phyloP scores from a whole-genome alignment of 2,329 filamentous ascomycete genomes.

The Colletotrichum gigasporum region DNA sequence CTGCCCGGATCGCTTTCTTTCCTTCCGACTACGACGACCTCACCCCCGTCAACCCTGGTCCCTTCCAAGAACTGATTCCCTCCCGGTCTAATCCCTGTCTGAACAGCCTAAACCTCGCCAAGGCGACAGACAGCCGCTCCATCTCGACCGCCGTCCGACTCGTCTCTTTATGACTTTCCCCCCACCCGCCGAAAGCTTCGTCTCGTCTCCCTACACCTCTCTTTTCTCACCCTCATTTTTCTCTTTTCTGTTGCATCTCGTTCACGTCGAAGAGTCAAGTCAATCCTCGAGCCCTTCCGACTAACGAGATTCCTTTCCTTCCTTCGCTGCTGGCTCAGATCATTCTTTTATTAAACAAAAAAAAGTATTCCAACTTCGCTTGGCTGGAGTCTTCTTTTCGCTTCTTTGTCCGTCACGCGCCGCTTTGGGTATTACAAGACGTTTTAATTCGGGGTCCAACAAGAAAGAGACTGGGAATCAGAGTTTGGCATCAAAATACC shows the following conservation, averaged over 20 bases:
- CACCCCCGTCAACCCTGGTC: background rate
- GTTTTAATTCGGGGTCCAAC: constrained; percentile 27
- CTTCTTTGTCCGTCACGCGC: constrained; percentile 37
- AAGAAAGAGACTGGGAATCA: constrained; percentile 20
- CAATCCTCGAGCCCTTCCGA: constrained; percentile 44
- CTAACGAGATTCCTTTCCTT: constrained; percentile 49
- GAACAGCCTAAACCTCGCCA: constrained; percentile 18
- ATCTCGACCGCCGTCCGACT: constrained; percentile 12
- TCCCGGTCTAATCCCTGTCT: constrained; percentile 30
- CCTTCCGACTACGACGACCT: constrained; percentile 18
- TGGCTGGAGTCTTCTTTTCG: constrained; percentile 38
- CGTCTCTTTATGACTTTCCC: constrained; percentile 51
- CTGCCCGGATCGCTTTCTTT: constrained; percentile 26
- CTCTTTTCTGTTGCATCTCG: constrained; percentile 45
- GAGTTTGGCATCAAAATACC: background rate
- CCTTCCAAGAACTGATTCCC: constrained; percentile 19
- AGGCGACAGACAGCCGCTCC: constrained; percentile 17
- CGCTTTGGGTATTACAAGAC: constrained; percentile 18
- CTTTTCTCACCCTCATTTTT: constrained; percentile 40
- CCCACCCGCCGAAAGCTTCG: constrained; percentile 38
- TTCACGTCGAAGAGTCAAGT: constrained; percentile 56
- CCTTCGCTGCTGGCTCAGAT: constrained; percentile 70
- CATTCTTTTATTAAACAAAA: constrained; percentile 46
- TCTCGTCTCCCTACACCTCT: constrained; percentile 34
- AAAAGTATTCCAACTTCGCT: constrained; percentile 17